phyloP scores from a whole-genome alignment of 2,329 filamentous ascomycete genomes.

The Fusarium sp. region DNA sequence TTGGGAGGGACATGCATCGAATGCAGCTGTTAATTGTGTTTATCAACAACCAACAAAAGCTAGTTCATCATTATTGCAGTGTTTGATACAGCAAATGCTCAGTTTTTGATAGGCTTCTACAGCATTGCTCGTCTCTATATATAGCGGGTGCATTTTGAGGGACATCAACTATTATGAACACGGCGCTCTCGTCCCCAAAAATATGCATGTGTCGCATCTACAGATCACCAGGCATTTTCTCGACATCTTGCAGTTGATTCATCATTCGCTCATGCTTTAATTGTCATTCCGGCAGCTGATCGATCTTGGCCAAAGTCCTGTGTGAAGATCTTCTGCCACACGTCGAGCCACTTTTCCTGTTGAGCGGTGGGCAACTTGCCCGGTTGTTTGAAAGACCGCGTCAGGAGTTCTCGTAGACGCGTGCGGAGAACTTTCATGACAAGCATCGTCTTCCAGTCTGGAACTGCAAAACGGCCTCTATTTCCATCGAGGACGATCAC shows the following conservation, averaged over 20 bases:
- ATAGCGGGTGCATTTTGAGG: neutral
- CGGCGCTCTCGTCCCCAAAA: neutral
- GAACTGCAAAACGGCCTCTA: conserved; percentile 80
- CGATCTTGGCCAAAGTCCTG: conserved; percentile 56
- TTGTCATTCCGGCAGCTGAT: conserved; percentile 37
- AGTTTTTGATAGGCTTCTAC: neutral
- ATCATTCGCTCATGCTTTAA: conserved; percentile 43
- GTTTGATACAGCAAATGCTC: neutral
- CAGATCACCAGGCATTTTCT: neutral
- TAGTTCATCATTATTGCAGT: neutral
- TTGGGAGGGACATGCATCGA: conserved; percentile 1
- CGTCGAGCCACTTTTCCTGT: conserved; percentile 77
- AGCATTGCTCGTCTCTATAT: neutral
- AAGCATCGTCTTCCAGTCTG: conserved; percentile 90
- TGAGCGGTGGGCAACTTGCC: conserved; percentile 70
- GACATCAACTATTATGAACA: neutral
- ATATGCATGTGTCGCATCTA: neutral
- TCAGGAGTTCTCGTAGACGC: conserved; percentile 78
- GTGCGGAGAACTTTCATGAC: conserved; percentile 83
- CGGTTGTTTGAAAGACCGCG: conserved; percentile 73
- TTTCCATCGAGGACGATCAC: conserved; percentile 89
- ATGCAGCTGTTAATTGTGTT: conserved; percentile 6
- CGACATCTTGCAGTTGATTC: neutral
- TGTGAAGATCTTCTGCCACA: conserved; percentile 76
- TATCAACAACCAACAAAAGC: neutral